Conservation (phyloP, 441 rosid species). For the Dalechampia spathulata region DNA sequence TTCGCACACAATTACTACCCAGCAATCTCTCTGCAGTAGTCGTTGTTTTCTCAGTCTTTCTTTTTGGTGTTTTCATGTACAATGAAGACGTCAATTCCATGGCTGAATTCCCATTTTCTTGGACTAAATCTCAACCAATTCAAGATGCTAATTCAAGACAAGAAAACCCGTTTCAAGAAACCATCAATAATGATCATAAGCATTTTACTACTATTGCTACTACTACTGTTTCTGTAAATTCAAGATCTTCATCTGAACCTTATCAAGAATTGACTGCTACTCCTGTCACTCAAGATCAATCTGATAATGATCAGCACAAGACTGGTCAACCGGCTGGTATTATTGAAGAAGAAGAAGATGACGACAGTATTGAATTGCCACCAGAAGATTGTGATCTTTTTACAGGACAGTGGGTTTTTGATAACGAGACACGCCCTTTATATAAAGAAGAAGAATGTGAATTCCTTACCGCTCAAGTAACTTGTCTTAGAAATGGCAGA, state of each 20-base stretch:
- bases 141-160: slow-evolving; percentile 25
- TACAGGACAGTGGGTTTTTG: slow-evolving; percentile 72
- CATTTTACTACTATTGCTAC: no score
- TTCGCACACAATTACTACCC: no score
- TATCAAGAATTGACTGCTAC: no score
- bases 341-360: slow-evolving; percentile 34
- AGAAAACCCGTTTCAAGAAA: slow-evolving; percentile 31
- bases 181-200: slow-evolving; percentile 13
- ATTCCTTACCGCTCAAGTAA: slow-evolving; percentile 73
- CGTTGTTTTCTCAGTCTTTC: slow-evolving; percentile 59
- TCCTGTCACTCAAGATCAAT: no score
- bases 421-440: no score
- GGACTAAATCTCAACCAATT: slow-evolving; percentile 34
- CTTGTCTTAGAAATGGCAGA: slow-evolving; percentile 83
- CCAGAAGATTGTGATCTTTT: slow-evolving; percentile 74
- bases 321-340: slow-evolving; percentile 20
- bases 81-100: slow-evolving; percentile 85
- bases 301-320: slow-evolving; percentile 15
- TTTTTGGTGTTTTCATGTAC: slow-evolving; percentile 85
- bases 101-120: slow-evolving; percentile 74
- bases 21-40: slow-evolving; percentile 61
- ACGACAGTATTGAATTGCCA: slow-evolving; percentile 45
- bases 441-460: slow-evolving; percentile 72
- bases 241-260: slow-evolving; percentile 27
- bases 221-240: no score